Base-by-base conservation (phyloP, 2,329 filamentous ascomycete species). In the Phaeosphaeriaceae sp. region DNA sequence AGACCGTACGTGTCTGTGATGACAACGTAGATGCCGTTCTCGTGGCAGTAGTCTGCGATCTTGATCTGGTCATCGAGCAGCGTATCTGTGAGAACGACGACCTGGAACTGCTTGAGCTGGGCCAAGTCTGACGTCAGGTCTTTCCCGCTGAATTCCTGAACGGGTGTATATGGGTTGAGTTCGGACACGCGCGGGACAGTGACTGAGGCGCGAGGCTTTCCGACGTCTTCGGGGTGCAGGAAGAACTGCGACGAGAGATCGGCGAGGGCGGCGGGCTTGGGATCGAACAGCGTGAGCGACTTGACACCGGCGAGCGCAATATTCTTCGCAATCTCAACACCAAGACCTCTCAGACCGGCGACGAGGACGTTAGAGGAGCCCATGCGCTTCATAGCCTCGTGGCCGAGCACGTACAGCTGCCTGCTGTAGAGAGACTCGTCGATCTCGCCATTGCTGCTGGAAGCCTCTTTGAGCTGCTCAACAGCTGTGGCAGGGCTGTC, bases 231-330 rank as follows among this genome's bases (percentile, higher is more conserved):
- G 19, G 88, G 85, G 56, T 88, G 92, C 21, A 99, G 88, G 85
- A 99, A 99, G 85, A 99, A 99, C 79, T 99, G 95, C 45, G 95
- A 91, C 42, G 95, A 98, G 33, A 99, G 88, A 75, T 99, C 95
- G 69, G 92, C 86, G 68, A 97, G 90, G 67, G 89, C 85, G 53
- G 91, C 90, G 44, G 92, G 92, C 48, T 89, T 88, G 48, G 95
- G 94, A 76, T 99, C 95, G 83, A 93, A 92, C 54, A 99, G 86
- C 1, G 94, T 95, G 68, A 99, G 83, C 74, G 93, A 97, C 85
- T 99, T 99, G 81, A 99, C 95, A 77, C 95, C 95, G 70, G 95
- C 95, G 69, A 99, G 89, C 59, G 95, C 95, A 73, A 99, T 92
- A 74, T 99, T 99, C 86, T 99, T 99, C 74, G 95, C 94, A 71